Conservation (phyloP, 2,329 filamentous ascomycete genomes). For the Chaetomium globosum region DNA sequence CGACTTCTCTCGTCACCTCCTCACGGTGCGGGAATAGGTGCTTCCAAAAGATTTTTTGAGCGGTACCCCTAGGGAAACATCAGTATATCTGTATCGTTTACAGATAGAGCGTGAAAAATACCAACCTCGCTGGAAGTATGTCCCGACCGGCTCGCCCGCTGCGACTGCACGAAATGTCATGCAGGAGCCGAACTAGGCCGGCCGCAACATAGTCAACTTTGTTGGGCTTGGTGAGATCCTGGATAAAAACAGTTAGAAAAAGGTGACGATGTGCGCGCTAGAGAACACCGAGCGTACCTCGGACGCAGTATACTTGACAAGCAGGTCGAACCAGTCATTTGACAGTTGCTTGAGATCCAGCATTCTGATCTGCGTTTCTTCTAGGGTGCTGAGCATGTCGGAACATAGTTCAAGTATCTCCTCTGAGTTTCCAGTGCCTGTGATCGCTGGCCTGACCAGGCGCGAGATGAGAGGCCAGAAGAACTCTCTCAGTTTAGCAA, state of each 20-base stretch:
- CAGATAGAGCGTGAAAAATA: background rate
- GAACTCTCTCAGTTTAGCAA: conserved; percentile 48
- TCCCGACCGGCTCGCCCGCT: conserved; percentile 26
- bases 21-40: conserved; percentile 65
- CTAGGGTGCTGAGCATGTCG: conserved; percentile 47
- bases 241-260: conserved; percentile 34
- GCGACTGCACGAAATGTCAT: conserved; percentile 37
- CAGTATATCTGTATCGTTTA: background rate
- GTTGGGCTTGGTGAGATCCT: conserved; percentile 47
- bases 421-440: conserved; percentile 44
- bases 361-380: conserved; percentile 39
- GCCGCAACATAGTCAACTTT: conserved; percentile 43
- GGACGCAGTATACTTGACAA: conserved; percentile 40
- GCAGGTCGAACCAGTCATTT: conserved; percentile 33
- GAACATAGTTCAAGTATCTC: conserved; percentile 51
- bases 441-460: conserved; percentile 44
- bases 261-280: background rate
- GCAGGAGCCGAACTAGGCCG: conserved; percentile 45
- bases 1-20: conserved; percentile 17
- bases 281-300: conserved; percentile 38
- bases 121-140: conserved; percentile 30
- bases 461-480: conserved; percentile 52
- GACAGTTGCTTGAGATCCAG: conserved; percentile 41
- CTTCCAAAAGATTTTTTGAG: conserved; percentile 59
- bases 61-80: conserved; percentile 38